phyloP scores from a whole-genome alignment of 352 stramenopile genomes.

The Lagenidium giganteum region DNA sequence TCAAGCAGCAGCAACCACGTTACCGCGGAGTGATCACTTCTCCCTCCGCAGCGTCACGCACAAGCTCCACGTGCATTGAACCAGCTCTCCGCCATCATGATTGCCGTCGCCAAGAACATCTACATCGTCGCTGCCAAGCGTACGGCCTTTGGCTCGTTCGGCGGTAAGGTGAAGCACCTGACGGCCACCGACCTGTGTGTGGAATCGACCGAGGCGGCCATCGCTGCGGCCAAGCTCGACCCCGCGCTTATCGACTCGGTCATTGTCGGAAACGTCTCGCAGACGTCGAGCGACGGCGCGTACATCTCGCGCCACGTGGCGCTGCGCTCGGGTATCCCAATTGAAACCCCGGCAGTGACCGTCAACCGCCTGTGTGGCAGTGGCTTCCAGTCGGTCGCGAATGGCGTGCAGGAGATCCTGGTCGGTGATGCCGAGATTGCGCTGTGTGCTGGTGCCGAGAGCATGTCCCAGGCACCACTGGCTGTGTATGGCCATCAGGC shows the following conservation, averaged over 20 bases:
- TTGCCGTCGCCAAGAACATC: slow-evolving; percentile 75
- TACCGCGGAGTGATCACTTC: no score
- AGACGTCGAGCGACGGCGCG: slow-evolving; percentile 89
- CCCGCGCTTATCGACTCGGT: slow-evolving; percentile 87
- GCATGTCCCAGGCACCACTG: slow-evolving; percentile 96
- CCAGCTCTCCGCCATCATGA: no score
- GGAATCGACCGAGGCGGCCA: slow-evolving; percentile 82
- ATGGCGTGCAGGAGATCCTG: slow-evolving; percentile 89
- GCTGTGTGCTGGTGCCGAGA: slow-evolving; percentile 90
- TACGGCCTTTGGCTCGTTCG: slow-evolving; percentile 94
- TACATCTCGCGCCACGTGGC: slow-evolving; percentile 96
- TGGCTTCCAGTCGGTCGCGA: slow-evolving; percentile 96
- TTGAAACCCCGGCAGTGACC: slow-evolving; percentile 92
- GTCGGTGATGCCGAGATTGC: slow-evolving; percentile 88
- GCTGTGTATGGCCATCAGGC: slow-evolving; percentile 89
- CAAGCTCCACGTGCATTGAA: no score
- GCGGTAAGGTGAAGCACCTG: slow-evolving; percentile 91
- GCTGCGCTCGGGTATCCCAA: slow-evolving; percentile 86
- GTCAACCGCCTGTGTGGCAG: slow-evolving; percentile 97
- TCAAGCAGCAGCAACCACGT: no score
- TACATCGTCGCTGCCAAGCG: slow-evolving; percentile 96
- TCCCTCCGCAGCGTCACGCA: no score
- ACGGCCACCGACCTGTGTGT: slow-evolving; percentile 90
- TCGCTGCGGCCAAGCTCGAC: slow-evolving; percentile 77
- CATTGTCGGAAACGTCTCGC: slow-evolving; percentile 96